Percentiles rank a stretch among this genome's conserved stretches.
Conservation (phyloP, 768 basidiomycete species). For the Russula lepida region DNA sequence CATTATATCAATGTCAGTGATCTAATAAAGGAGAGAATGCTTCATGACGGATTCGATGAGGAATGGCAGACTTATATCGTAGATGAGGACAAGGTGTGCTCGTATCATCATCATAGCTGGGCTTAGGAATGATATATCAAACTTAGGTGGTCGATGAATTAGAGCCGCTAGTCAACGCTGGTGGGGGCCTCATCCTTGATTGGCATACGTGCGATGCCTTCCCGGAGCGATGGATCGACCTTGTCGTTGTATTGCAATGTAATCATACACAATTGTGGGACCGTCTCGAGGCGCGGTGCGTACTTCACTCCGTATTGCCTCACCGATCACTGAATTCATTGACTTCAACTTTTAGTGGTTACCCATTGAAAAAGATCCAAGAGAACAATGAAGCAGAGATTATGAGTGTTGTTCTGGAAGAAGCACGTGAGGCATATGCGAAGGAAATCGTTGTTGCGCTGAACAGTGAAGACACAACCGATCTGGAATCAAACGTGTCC, state of each 20-base stretch:
- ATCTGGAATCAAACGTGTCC: conserved; percentile 80
- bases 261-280: conserved; percentile 85
- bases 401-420: conserved; percentile 85
- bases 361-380: conserved; percentile 87
- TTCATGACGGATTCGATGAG: conserved; percentile 81
- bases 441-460: conserved; percentile 83
- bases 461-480: conserved; percentile 62
- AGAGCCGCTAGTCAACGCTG: conserved; percentile 57
- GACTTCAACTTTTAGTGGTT: conserved; percentile 45
- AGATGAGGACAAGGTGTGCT: conserved; percentile 85
- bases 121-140: not conserved
- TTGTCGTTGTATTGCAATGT: conserved; percentile 88
- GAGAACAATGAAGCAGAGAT: conserved; percentile 99
- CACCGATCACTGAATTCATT: not conserved
- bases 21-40: conserved; percentile 70
- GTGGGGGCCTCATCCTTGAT: conserved; percentile 74
- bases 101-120: not conserved
- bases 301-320: not conserved
- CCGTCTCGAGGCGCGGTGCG: conserved; percentile 81
- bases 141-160: conserved; percentile 79
- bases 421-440: conserved; percentile 81
- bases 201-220: conserved; percentile 94
- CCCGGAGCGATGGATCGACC: conserved; percentile 94
- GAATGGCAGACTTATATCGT: conserved; percentile 94
- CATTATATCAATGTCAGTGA: conserved; percentile 87